These are phyloP conservation scores for Wickerhamiella sorbophila DNA, from an alignment of 805 yeast species.

Conservation along the genomic window DNA sequence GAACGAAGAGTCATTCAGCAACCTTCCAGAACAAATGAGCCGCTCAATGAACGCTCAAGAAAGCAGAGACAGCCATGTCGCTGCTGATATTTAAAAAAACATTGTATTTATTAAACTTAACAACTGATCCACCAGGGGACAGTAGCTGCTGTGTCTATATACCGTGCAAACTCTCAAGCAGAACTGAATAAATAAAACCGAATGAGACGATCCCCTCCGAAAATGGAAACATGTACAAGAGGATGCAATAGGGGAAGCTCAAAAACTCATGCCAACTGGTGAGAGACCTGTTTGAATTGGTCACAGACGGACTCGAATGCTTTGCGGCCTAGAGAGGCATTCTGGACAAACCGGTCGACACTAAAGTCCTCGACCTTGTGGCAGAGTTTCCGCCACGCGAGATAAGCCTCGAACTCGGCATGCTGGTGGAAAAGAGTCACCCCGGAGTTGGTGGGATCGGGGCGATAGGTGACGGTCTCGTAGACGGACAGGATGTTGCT, in stretches of 20 bases:
- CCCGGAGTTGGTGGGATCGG: slow-evolving; percentile 41
- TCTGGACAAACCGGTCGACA: slow-evolving; percentile 73
- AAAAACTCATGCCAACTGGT: background rate
- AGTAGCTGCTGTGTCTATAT: no score
- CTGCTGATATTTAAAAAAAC: no score
- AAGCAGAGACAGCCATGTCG: no score
- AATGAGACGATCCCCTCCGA: no score
- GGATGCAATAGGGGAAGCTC: no score
- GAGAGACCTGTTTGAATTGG: background rate
- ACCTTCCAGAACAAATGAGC: background rate
- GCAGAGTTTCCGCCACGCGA: slow-evolving; percentile 52
- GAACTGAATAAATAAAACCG: no score
- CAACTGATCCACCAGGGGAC: no score
- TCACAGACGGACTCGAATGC: slow-evolving; percentile 66
- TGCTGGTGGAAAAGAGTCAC: slow-evolving; percentile 57
- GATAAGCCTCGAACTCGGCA: slow-evolving; percentile 82
- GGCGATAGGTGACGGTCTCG: slow-evolving; percentile 73
- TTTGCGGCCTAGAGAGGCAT: slow-evolving; percentile 63
- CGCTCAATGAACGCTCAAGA: no score
- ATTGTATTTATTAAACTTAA: no score
- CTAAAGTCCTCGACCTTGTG: slow-evolving; percentile 87
- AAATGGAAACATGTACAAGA: no score
- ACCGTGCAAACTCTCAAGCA: no score
- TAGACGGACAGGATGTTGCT: slow-evolving; percentile 59
- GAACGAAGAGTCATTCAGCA: background rate